Conservation (phyloP, 306 rosid genomes). For the Malus asiatica region DNA sequence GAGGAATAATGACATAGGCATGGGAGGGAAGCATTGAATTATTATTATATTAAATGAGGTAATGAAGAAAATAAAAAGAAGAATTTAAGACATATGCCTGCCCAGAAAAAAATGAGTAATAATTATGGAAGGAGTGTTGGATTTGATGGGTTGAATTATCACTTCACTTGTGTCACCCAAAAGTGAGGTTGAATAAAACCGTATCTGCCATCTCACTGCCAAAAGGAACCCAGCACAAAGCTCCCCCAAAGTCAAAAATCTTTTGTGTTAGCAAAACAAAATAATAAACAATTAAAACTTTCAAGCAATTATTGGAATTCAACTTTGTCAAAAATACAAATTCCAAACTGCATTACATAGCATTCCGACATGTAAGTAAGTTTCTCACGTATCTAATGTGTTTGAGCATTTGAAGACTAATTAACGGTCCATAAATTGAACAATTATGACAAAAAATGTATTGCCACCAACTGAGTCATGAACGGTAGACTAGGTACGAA, state of each 20-base stretch:
- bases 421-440: not conserved
- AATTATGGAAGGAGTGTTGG: conserved; percentile 19
- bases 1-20: not conserved
- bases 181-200: conserved; percentile 16
- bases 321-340: too few relatives aligned
- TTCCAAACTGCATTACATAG: too few relatives aligned
- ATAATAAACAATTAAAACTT: not conserved
- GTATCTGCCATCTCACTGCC: not conserved
- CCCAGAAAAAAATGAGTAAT: not conserved
- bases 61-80: not conserved
- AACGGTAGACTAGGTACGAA: too few relatives aligned
- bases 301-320: too few relatives aligned
- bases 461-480: not conserved
- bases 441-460: not conserved
- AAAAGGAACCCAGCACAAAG: not conserved
- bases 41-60: conserved; percentile 10
- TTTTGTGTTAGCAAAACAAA: not conserved
- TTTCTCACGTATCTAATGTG: too few relatives aligned
- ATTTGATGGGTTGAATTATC: conserved; percentile 40
- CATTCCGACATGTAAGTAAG: not conserved
- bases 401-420: not conserved
- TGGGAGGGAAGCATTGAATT: not conserved
- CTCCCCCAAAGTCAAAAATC: not conserved
- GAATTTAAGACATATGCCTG: not conserved
- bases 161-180: conserved; percentile 26